Evolutionary conservation across 352 stramenopile genomes (phyloP), one percentile per base, ranked within the genome.

Genomic region (Pythium phragmitis): DNA sequence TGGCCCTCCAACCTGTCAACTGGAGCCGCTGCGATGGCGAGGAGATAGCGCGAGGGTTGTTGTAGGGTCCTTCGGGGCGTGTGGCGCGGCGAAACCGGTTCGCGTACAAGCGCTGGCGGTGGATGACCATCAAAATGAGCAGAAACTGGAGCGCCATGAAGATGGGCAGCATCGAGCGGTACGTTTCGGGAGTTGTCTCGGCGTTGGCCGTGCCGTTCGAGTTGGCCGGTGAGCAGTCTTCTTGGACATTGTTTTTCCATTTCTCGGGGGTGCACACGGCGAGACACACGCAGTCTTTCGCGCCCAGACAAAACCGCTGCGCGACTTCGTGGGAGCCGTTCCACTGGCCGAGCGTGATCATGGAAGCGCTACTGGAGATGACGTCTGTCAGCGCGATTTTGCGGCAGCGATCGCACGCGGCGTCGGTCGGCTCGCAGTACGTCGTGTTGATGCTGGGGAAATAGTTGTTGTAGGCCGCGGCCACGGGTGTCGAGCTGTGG

Each of bases 131-230:
- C 4, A 64, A 69, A 16, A 92, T 72, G 34, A 92, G 62, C 26
- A 67, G 52, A 28, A 89, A 70, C 69, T 92, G 83, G 46, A 91
- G 55, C n/a, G 80, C 64, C 47, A 91, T 76, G 65, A 87, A 89
- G 46, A 92, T 69, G 1, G 85, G 80, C 28, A 92, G 70, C 68
- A 87, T 77, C 21, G 79, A 77, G 54, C 72, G 77, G 67, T 89
- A 89, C 42, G 57, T 86, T 42, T 74, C 66, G 51, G 42, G 47
- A 5, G 58, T 30, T 30, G 60, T 47, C 46, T 69, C 47, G 6
- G 49, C 39, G 11, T 68, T 65, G 13, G 60, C 28, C 46, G 63
- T 73, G 48, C 53, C 58, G 21, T 58, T 58, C 21, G 33, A 48
- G 41, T 52, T 61, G 4, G 59, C 57, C 53, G 67, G 63, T 30